Conservation (phyloP, 2,329 filamentous ascomycete genomes). For the Cladosporium velox region DNA sequence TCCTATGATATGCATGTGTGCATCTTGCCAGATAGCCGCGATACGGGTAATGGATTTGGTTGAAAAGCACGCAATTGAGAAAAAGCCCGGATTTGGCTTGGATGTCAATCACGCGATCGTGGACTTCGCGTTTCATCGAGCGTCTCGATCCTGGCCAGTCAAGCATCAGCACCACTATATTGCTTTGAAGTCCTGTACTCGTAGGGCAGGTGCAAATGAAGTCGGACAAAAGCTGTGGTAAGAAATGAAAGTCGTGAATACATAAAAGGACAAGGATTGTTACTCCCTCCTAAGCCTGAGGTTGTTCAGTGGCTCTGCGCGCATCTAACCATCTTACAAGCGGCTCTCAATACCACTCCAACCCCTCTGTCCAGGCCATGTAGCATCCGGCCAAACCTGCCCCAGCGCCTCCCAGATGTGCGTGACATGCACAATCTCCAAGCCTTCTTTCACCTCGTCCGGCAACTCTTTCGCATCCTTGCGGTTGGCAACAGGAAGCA, state of each 20-base stretch:
- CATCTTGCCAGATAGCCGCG: too few species aligned
- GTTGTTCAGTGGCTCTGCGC: background rate
- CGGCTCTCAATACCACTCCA: constrained; percentile 74
- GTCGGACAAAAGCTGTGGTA: background rate
- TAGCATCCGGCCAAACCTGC: constrained; percentile 85
- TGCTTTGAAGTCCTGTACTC: background rate
- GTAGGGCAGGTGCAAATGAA: background rate
- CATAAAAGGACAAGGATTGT: background rate
- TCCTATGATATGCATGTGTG: too few species aligned
- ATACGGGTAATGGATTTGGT: too few species aligned
- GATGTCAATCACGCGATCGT: too few species aligned
- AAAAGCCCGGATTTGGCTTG: too few species aligned
- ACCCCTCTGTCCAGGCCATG: constrained; percentile 75
- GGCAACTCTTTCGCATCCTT: constrained; percentile 93
- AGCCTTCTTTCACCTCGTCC: constrained; percentile 79
- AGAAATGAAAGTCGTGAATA: background rate
- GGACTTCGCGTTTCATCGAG: too few species aligned
- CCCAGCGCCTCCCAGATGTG: constrained; percentile 95
- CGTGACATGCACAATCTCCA: constrained; percentile 86
- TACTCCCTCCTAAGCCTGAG: too few species aligned
- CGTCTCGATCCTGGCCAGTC: too few species aligned
- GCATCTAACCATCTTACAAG: constrained; percentile 52
- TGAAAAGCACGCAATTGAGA: too few species aligned
- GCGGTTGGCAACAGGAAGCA: constrained; percentile 82
- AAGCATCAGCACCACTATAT: too few species aligned